Base-by-base conservation (phyloP, 257 asterid species). In the Verbena officinalis region DNA sequence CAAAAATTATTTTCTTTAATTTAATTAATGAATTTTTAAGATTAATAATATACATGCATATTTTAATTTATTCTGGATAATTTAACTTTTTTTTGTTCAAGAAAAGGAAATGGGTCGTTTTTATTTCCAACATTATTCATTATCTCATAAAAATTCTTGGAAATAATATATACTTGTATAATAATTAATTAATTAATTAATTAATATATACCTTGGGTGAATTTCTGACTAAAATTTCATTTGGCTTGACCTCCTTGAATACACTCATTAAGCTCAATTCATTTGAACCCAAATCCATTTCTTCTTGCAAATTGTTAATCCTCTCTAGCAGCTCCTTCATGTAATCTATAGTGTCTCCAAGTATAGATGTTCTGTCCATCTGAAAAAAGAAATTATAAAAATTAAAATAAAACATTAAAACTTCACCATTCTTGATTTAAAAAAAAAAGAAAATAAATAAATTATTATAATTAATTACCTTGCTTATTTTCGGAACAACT, bases 281-380 rank as follows among this genome's bases (percentile, higher is more conserved):
- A 70, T 74, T 68, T 60, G 86, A 70, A 16, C 66, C 81, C 61
- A 75, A 62, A 21, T 72, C 78, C 81, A 72, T 76, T 67, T 83
- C 87, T 71, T 81, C 79, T 65, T 83, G 91, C 66, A 90, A 71
- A 12, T 65, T 72, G 33, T 81, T 79, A 74, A 87, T 86, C 74
- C 74, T 80, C 57, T 85, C 81, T 5, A 82, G 57, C 22, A 90
- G 77, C 73, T 90, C 97, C 59, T 87, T 87, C 83, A 87, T 73
- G 84, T 90, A 90, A 68, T 85, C 95, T 40, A 90, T 88, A 1
- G 96, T 81, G 59, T 90, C 97, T 19, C 97, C 96, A 1, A 90
- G 93, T 68, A 90, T 90, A 2, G 97, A 81, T 34, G 97, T 86
- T 43, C 96, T 82, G 54, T 87, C 97, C 97, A 90, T 90, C 97